phyloP scores from a whole-genome alignment of 2,329 filamentous ascomycete genomes.

The Fusarium illudens region DNA sequence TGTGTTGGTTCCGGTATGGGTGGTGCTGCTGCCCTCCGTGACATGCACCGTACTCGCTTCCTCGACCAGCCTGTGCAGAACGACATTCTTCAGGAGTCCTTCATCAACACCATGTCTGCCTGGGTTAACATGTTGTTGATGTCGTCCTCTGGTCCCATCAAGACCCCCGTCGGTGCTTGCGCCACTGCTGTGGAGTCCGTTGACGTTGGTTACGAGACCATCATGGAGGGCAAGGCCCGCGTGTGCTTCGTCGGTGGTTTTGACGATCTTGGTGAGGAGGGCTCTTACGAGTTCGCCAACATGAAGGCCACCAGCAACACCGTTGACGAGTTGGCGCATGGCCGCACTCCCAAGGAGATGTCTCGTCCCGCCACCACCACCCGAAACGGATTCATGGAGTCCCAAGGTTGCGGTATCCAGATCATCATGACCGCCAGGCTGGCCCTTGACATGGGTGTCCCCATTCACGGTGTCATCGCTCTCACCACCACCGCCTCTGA shows the following conservation, averaged over 20 bases:
- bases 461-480: constrained; percentile 93
- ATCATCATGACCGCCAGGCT: constrained; percentile 98
- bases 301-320: constrained; percentile 99
- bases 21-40: constrained; percentile 88
- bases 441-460: constrained; percentile 97
- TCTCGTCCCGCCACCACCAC: constrained; percentile 97
- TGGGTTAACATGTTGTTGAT: constrained; percentile 99
- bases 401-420: constrained; percentile 97
- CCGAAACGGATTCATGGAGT: constrained; percentile 98
- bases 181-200: constrained; percentile 97
- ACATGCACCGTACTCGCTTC: constrained; percentile 98
- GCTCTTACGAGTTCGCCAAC: constrained; percentile 99
- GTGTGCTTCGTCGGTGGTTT: constrained; percentile 98
- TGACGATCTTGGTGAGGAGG: constrained; percentile 99
- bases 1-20: constrained; percentile 98
- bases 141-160: constrained; percentile 97
- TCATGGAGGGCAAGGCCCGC: constrained; percentile 96
- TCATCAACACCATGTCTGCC: constrained; percentile 99
- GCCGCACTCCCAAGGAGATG: constrained; percentile 96
- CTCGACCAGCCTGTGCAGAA: constrained; percentile 98
- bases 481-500: constrained; percentile 96
- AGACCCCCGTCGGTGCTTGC: constrained; percentile 97
- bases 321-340: constrained; percentile 94
- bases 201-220: constrained; percentile 98
- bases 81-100: constrained; percentile 98